A percentile compares a stretch with the other conserved stretches of the same genome.
These are phyloP conservation scores for Colletotrichum kahawae DNA, from an alignment of 2,329 filamentous ascomycete genomes.

Conservation along the genomic window DNA sequence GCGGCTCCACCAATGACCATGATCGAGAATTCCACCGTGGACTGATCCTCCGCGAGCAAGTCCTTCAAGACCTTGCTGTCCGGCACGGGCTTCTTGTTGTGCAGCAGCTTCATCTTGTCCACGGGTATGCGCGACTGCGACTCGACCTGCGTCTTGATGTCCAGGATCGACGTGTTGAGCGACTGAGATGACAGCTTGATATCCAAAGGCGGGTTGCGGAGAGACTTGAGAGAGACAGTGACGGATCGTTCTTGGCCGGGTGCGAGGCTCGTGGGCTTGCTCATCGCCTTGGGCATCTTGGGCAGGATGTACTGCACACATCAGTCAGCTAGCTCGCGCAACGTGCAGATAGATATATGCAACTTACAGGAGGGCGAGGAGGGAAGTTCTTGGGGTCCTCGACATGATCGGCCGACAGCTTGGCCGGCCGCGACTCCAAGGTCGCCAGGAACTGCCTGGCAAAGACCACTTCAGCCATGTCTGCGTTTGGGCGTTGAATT, in stretches of 20 bases:
- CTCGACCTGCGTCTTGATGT: conserved; percentile 76
- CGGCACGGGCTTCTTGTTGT: conserved; percentile 83
- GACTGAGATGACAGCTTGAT: conserved; percentile 68
- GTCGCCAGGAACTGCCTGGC: conserved; percentile 81
- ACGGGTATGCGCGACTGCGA: conserved; percentile 65
- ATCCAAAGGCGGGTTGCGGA: conserved; percentile 76
- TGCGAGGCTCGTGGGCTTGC: conserved; percentile 49
- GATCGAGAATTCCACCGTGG: conserved; percentile 74
- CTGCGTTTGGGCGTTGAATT: conserved; percentile 23
- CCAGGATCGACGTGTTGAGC: conserved; percentile 75
- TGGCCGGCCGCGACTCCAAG: conserved; percentile 79
- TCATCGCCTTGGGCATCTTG: conserved; percentile 65
- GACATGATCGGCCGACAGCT: conserved; percentile 88
- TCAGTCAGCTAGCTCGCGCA: neutral
- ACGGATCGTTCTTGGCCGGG: conserved; percentile 59
- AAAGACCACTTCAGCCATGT: conserved; percentile 84
- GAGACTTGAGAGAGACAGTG: conserved; percentile 72
- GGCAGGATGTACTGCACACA: conserved; percentile 70
- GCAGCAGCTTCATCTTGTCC: conserved; percentile 86
- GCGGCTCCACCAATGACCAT: conserved; percentile 83
- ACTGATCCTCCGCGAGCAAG: conserved; percentile 63
- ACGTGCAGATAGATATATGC: conserved; percentile 23
- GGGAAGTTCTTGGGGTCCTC: conserved; percentile 84
- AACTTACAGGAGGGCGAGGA: conserved; percentile 74
- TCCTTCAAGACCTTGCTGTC: conserved; percentile 82